Base-by-base conservation (phyloP, 73 alveolate genomes). In the Uronychia setigera region DNA sequence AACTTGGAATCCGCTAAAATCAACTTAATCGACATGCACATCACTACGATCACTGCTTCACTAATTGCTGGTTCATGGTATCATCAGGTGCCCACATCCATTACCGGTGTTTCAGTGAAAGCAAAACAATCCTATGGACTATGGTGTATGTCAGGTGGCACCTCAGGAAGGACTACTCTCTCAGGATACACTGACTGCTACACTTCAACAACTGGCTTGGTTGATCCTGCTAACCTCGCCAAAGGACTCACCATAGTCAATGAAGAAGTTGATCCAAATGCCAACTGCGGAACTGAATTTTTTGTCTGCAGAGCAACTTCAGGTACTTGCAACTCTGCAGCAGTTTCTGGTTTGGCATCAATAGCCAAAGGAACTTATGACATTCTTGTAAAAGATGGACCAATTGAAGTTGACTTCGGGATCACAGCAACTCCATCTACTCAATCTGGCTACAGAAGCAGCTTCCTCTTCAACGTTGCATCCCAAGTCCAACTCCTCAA, bases 321-420 rank as follows among this genome's bases (percentile, higher is more conserved):
- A 5, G 19, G n/a, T 11, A 46, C 67, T 19, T 46, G 67, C 67
- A 46, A 5, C 67, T 5, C 19, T 11, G 19, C 67, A 46, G 67
- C 5, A 19, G 5, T 46, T 46, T 11, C 5, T 46, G 67, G n/a
- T 19, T 19, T 46, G 5, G 5, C 67, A 11, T 46, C 67, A 5
- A 11, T 19, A 11, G 67, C 5, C 5, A 46, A 32, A 32, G 84
- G 76, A 26, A 78, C 74, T 35, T 78, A 31, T 32, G 26, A 27
- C 30, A 33, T 78, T 0, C 32, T 32, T 0, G 74, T 32, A 1
- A 75, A 32, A 26, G 84, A 78, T 33, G 84, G 84, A 26, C 84
- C 84, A 5, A 28, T 78, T 30, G 74, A 78, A 35, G 30, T 78
- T 11, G 67, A 46, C 19, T 46, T 46, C 67, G 67, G 67, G n/a